Evolutionary conservation across 257 asterid genomes (phyloP).

Genomic region (Schizonepeta tenuifolia): DNA sequence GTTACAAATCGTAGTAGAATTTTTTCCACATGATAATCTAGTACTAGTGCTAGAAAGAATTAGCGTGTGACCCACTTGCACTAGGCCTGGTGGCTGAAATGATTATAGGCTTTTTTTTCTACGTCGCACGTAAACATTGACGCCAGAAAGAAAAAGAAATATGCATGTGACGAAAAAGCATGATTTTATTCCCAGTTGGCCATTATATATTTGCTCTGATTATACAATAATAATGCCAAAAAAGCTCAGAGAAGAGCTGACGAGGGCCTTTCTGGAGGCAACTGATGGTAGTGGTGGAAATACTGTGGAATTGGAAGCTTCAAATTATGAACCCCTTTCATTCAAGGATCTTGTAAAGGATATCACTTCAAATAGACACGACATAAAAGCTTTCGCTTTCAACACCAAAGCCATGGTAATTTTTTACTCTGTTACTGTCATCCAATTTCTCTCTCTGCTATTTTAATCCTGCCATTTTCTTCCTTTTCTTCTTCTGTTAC

Average conservation of each 20-base stretch:
- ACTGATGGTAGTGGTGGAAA: conserved; percentile 44
- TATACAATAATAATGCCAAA: conserved; percentile 36
- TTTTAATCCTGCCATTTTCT: neutral
- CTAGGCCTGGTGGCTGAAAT: conserved; percentile 33
- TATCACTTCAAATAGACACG: conserved; percentile 65
- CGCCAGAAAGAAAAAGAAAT: conserved; percentile 2
- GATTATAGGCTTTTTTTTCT: conserved; percentile 28
- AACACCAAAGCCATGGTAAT: conserved; percentile 78
- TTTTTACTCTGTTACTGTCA: neutral
- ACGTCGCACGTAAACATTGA: conserved; percentile 33
- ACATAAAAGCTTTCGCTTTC: conserved; percentile 76
- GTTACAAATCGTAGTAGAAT: no score
- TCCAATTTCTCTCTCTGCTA: neutral
- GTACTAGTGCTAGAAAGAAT: no score
- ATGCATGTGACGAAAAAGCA: conserved; percentile 22
- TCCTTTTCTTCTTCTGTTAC: neutral
- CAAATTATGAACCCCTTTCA: conserved; percentile 49
- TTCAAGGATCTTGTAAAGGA: conserved; percentile 81
- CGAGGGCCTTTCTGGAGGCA: conserved; percentile 72
- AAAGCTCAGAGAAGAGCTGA: conserved; percentile 96
- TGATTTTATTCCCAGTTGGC: conserved; percentile 23
- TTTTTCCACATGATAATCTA: no score
- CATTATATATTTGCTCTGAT: conserved; percentile 21
- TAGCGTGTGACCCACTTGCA: conserved; percentile 10
- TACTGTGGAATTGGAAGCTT: conserved; percentile 40